phyloP scores from a whole-genome alignment of 1,284 basidiomycete genomes.

The Boletus semigastroideus region DNA sequence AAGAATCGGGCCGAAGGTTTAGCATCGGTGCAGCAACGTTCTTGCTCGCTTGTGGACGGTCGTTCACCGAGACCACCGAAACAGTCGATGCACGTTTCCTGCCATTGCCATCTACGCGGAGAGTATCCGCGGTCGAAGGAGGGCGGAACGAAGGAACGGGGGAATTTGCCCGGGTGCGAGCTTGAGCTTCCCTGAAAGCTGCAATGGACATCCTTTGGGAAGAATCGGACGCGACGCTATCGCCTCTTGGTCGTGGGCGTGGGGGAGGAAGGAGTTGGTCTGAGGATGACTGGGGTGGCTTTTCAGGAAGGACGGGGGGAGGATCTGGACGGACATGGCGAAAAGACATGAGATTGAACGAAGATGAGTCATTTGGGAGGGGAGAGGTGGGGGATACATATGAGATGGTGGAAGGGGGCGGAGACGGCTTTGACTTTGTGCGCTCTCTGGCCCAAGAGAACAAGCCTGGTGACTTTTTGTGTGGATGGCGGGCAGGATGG shows the following conservation, averaged over 20 bases:
- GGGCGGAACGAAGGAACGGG: constrained; percentile 53
- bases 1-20: constrained; percentile 18
- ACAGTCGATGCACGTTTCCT: constrained; percentile 33
- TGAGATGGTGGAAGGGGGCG: constrained; percentile 25
- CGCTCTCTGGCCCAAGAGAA: constrained; percentile 44
- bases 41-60: constrained; percentile 13
- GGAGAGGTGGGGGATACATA: constrained; percentile 23
- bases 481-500: constrained; percentile 17
- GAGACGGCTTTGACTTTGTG: constrained; percentile 40
- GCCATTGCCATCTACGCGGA: constrained; percentile 27
- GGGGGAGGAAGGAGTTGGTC: constrained; percentile 30
- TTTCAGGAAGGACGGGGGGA: constrained; percentile 26
- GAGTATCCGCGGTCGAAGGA: constrained; percentile 32
- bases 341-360: constrained; percentile 69
- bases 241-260: constrained; percentile 50
- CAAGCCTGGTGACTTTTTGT: constrained; percentile 35
- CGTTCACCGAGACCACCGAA: constrained; percentile 22
- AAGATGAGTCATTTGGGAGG: constrained; percentile 30
- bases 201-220: constrained; percentile 75
- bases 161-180: constrained; percentile 57
- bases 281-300: constrained; percentile 25
- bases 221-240: constrained; percentile 59
- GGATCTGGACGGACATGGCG: constrained; percentile 53
- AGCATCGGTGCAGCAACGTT: constrained; percentile 9
- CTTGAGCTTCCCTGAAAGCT: constrained; percentile 74